A percentile compares a stretch with the other conserved stretches of the same genome.
These are phyloP conservation scores for Effrenium voratum DNA, from an alignment of 73 alveolate species.

Conservation along the genomic window DNA sequence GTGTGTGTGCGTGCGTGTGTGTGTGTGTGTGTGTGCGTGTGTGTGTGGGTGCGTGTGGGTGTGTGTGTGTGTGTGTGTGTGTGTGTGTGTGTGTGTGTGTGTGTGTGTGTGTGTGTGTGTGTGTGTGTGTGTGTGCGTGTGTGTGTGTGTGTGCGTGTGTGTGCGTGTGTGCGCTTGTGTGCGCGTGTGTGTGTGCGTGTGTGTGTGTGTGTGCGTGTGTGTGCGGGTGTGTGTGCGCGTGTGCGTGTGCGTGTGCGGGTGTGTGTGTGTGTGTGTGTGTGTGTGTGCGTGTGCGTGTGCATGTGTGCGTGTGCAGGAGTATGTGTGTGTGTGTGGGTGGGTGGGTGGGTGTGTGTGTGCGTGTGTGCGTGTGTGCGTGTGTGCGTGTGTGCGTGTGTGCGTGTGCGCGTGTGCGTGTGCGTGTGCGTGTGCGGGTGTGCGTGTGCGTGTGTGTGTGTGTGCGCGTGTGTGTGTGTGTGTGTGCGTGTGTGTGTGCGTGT, in stretches of 20 bases:
- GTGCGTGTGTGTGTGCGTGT: background rate
- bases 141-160: background rate
- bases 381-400: background rate
- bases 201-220: background rate
- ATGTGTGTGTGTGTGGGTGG: background rate
- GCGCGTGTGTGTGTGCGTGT: background rate
- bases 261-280: too few species aligned
- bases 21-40: background rate
- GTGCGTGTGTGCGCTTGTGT: background rate
- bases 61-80: background rate
- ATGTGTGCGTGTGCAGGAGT: too few species aligned
- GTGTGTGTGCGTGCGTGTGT: background rate
- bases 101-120: background rate
- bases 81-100: background rate
- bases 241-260: background rate
- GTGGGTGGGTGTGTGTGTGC: background rate
- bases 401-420: background rate
- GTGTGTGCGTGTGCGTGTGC: too few species aligned
- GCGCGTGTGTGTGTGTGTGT: background rate
- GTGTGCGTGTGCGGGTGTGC: background rate
- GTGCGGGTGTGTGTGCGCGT: background rate
- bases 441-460: background rate
- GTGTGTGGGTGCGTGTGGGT: background rate
- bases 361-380: background rate
- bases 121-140: background rate